Percentiles rank a stretch among this genome's conserved stretches.
Conservation (phyloP, 2,329 filamentous ascomycete genomes). For the Paecilomyces sp. region DNA sequence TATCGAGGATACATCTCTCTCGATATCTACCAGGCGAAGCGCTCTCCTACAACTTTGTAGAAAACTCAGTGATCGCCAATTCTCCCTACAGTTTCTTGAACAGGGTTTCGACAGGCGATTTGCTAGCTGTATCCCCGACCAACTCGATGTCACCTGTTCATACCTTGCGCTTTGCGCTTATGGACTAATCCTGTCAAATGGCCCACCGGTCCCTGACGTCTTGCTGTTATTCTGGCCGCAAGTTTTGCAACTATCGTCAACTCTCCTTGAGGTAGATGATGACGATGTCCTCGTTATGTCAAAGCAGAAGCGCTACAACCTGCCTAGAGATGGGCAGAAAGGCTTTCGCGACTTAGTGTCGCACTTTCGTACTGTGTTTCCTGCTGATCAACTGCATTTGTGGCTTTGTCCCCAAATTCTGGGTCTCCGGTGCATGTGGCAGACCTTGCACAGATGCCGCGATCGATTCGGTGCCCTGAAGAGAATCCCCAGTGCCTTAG, state of each 20-base stretch:
- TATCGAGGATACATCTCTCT: conserved; percentile 42
- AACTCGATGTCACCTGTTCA: conserved; percentile 44
- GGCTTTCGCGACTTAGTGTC: conserved; percentile 20
- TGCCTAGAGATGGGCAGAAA: conserved; percentile 24
- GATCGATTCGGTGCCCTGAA: conserved; percentile 21
- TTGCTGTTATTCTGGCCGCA: conserved; percentile 23
- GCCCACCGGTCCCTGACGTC: conserved; percentile 19
- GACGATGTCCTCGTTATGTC: conserved; percentile 20
- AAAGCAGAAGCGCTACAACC: conserved; percentile 12
- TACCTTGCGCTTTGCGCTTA: conserved; percentile 27
- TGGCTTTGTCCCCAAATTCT: conserved; percentile 25
- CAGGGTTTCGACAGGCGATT: conserved; percentile 65
- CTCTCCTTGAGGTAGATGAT: conserved; percentile 19
- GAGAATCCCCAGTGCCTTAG: conserved; percentile 17
- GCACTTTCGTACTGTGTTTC: conserved; percentile 14
- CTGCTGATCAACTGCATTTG: conserved; percentile 13
- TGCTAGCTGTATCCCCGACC: conserved; percentile 53
- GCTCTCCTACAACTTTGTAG: conserved; percentile 50
- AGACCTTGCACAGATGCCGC: conserved; percentile 23
- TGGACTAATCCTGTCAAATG: conserved; percentile 20
- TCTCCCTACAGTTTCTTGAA: conserved; percentile 55
- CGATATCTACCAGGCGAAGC: conserved; percentile 43
- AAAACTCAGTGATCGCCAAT: conserved; percentile 41
- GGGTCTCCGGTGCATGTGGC: conserved; percentile 25
- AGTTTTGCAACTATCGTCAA: conserved; percentile 19